Conservation (phyloP, 1,284 basidiomycete species). For the Golubevia sp. region DNA sequence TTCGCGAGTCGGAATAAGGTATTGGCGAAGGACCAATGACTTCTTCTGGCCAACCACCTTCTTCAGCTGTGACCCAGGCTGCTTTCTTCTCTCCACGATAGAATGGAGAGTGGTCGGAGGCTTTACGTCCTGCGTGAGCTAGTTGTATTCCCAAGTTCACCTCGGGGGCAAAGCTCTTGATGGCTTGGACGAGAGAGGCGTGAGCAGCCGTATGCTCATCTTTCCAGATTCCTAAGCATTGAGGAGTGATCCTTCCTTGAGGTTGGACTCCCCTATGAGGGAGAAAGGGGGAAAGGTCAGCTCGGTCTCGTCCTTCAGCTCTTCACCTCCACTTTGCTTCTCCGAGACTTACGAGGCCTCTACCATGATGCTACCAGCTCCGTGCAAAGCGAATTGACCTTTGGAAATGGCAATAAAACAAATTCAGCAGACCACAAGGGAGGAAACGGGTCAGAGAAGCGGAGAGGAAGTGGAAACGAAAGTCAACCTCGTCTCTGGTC, state of each 20-base stretch:
- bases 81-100: constrained; percentile 60
- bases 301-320: too few relatives aligned
- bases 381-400: constrained; percentile 46
- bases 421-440: too few relatives aligned
- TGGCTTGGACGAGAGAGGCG: constrained; percentile 74
- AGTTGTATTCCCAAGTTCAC: constrained; percentile 77
- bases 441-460: too few relatives aligned
- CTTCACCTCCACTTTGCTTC: too few relatives aligned
- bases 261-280: constrained; percentile 66
- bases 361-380: constrained; percentile 48
- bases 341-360: constrained; percentile 23
- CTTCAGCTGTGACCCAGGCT: constrained; percentile 23
- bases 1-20: constrained; percentile 66
- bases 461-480: too few relatives aligned
- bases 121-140: constrained; percentile 77
- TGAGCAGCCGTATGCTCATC: constrained; percentile 74
- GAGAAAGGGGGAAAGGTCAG: too few relatives aligned
- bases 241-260: constrained; percentile 76
- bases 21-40: constrained; percentile 70
- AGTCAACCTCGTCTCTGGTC: too few relatives aligned
- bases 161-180: constrained; percentile 69
- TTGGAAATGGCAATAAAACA: too few relatives aligned
- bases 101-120: constrained; percentile 64
- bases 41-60: constrained; percentile 75
- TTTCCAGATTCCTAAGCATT: constrained; percentile 74